Conservation (phyloP, 768 basidiomycete genomes). For the Tulasnella sp. region DNA sequence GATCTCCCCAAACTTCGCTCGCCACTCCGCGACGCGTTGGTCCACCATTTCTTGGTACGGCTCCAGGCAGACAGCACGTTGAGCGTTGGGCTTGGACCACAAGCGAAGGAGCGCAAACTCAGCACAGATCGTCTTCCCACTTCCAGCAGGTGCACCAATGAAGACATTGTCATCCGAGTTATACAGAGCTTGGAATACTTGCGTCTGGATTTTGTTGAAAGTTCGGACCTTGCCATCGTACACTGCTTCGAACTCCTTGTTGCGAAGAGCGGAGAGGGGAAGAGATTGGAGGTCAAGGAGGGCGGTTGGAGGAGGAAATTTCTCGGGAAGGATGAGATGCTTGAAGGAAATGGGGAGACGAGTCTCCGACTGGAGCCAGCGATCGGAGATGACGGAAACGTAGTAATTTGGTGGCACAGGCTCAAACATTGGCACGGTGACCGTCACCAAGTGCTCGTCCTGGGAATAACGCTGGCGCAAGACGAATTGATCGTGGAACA, state of each 20-base stretch:
- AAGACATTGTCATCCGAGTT: slow-evolving; percentile 95
- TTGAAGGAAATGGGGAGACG: slow-evolving; percentile 94
- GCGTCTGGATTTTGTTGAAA: slow-evolving; percentile 99
- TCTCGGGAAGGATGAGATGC: slow-evolving; percentile 93
- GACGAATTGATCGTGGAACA: slow-evolving; percentile 89
- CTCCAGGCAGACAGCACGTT: slow-evolving; percentile 86
- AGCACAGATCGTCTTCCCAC: slow-evolving; percentile 94
- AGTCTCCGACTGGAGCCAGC: slow-evolving; percentile 93
- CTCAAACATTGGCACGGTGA: slow-evolving; percentile 94
- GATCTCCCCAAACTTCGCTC: slow-evolving; percentile 61
- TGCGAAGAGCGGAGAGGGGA: slow-evolving; percentile 83
- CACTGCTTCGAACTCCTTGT: slow-evolving; percentile 81
- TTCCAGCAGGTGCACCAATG: slow-evolving; percentile 92
- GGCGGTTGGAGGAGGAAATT: slow-evolving; percentile 86
- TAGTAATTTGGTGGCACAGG: slow-evolving; percentile 98
- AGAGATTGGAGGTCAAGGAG: slow-evolving; percentile 87
- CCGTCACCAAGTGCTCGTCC: slow-evolving; percentile 87
- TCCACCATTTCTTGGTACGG: slow-evolving; percentile 99
- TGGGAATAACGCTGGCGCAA: slow-evolving; percentile 86
- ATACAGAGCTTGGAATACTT: slow-evolving; percentile 97
- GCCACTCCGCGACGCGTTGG: slow-evolving; percentile 80
- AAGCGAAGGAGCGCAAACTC: slow-evolving; percentile 92
- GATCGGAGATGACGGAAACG: slow-evolving; percentile 87
- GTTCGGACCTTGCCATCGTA: slow-evolving; percentile 69
- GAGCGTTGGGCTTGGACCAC: slow-evolving; percentile 78